A percentile compares a stretch with the other conserved stretches of the same genome.
Conservation (phyloP, 345 rosid genomes). For the Pistacia vera region DNA sequence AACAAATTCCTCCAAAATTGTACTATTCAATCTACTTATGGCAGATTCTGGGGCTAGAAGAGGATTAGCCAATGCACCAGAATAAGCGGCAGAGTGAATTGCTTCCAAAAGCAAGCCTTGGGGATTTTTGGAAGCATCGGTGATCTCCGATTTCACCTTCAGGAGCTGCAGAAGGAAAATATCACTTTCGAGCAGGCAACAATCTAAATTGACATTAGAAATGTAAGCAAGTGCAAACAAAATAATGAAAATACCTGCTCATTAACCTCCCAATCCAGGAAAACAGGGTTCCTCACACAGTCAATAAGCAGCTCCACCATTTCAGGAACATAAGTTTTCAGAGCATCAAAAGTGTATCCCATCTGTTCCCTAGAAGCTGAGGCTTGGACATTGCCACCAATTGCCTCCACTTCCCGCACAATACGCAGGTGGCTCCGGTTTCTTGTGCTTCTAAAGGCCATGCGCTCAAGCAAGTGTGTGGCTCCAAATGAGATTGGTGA, state of each 20-base stretch:
- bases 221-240: background rate
- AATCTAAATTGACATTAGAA: background rate
- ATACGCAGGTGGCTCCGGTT: constrained; percentile 79
- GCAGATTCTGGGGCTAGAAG: constrained; percentile 85
- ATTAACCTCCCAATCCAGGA: constrained; percentile 91
- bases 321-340: constrained; percentile 83
- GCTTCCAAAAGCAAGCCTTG: constrained; percentile 80
- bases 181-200: constrained; percentile 1
- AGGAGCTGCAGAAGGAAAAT: constrained; percentile 51
- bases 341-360: constrained; percentile 86
- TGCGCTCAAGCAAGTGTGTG: constrained; percentile 80
- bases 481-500: constrained; percentile 67
- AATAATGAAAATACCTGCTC: constrained; percentile 58
- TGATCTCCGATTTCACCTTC: constrained; percentile 69
- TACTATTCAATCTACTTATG: constrained; percentile 47
- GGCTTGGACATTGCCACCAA: constrained; percentile 75
- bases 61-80: constrained; percentile 89
- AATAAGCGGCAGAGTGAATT: constrained; percentile 81
- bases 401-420: constrained; percentile 86
- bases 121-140: constrained; percentile 69
- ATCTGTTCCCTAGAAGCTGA: constrained; percentile 89
- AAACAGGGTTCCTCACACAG: constrained; percentile 85
- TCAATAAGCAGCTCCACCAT: constrained; percentile 92
- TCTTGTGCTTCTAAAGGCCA: constrained; percentile 87
- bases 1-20: constrained; percentile 73